Evolutionary conservation across 768 basidiomycete genomes (phyloP).

Genomic region (Leucocoprinus sp.): DNA sequence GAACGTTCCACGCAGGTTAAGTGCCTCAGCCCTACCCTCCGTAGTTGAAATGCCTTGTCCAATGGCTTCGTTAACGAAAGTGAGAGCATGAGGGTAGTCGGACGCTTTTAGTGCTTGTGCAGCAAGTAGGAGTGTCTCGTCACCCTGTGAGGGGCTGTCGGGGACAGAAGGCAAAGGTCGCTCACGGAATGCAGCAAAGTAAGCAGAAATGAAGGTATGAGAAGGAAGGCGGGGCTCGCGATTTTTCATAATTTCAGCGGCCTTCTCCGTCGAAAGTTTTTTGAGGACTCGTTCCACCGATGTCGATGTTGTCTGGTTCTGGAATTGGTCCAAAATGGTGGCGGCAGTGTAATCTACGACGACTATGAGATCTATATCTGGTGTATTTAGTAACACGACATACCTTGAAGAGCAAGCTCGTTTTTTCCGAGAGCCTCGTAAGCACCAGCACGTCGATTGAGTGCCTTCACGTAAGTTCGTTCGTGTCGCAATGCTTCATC

Average conservation of each 20-base stretch:
- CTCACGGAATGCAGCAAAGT: constrained; percentile 93
- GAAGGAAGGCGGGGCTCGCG: constrained; percentile 84
- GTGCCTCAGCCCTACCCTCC: constrained; percentile 72
- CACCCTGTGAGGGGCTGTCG: constrained; percentile 68
- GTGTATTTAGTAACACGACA: constrained; percentile 14
- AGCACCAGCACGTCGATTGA: constrained; percentile 85
- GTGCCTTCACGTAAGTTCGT: constrained; percentile 76
- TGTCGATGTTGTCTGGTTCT: constrained; percentile 67
- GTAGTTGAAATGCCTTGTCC: constrained; percentile 80
- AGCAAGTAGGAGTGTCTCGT: constrained; percentile 73
- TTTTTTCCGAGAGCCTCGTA: constrained; percentile 67
- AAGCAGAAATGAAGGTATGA: constrained; percentile 86
- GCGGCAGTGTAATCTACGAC: constrained; percentile 87
- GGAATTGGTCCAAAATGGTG: constrained; percentile 90
- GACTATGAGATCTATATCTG: background rate
- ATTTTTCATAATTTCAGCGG: constrained; percentile 62
- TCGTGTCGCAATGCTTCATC: constrained; percentile 83
- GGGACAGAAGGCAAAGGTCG: constrained; percentile 57
- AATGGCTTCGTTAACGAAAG: constrained; percentile 76
- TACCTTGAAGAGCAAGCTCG: constrained; percentile 77
- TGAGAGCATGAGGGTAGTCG: constrained; percentile 76
- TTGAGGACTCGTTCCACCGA: constrained; percentile 92
- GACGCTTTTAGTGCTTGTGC: constrained; percentile 77
- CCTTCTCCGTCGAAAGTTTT: constrained; percentile 65
- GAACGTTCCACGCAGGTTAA: constrained; percentile 94